phyloP scores from a whole-genome alignment of 2,329 filamentous ascomycete genomes.

The Aureobasidium namibiae region DNA sequence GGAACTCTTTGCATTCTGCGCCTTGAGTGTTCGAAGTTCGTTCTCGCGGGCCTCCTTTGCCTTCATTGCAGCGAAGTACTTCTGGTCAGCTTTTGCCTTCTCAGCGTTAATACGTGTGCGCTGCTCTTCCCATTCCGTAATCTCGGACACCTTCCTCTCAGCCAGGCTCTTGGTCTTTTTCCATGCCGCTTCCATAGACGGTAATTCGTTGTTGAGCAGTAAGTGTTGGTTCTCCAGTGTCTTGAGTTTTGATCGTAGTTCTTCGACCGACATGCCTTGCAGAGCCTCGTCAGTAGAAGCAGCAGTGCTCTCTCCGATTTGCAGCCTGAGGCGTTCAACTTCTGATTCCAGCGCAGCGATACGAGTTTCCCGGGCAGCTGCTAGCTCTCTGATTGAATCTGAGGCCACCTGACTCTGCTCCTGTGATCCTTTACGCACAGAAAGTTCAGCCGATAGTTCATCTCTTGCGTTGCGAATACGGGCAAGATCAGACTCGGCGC shows the following conservation, averaged over 20 bases:
- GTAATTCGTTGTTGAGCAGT: constrained; percentile 78
- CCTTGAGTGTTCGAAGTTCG: constrained; percentile 70
- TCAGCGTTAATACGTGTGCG: constrained; percentile 67
- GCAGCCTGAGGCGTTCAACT: constrained; percentile 58
- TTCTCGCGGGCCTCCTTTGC: constrained; percentile 77
- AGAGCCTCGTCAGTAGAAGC: constrained; percentile 28
- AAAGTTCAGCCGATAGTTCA: constrained; percentile 73
- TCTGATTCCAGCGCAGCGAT: constrained; percentile 79
- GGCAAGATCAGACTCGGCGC: constrained; percentile 75
- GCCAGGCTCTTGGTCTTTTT: constrained; percentile 80
- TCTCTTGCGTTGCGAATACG: constrained; percentile 78
- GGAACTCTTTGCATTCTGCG: constrained; percentile 80
- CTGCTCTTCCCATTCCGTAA: constrained; percentile 67
- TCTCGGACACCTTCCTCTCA: constrained; percentile 77
- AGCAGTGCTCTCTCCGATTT: constrained; percentile 40
- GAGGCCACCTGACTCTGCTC: constrained; percentile 65
- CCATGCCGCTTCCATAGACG: constrained; percentile 83
- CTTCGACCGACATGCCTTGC: constrained; percentile 57
- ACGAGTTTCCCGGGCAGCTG: constrained; percentile 68
- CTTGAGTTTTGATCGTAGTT: constrained; percentile 64
- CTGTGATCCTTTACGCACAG: constrained; percentile 68
- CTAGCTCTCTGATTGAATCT: constrained; percentile 70
- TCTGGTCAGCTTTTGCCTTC: constrained; percentile 94
- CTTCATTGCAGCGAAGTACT: constrained; percentile 94
- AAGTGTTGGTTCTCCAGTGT: constrained; percentile 72